A percentile compares a stretch with the other conserved stretches of the same genome.
Conservation (phyloP, 2,329 filamentous ascomycete genomes). For the Colletotrichum spaethianum region DNA sequence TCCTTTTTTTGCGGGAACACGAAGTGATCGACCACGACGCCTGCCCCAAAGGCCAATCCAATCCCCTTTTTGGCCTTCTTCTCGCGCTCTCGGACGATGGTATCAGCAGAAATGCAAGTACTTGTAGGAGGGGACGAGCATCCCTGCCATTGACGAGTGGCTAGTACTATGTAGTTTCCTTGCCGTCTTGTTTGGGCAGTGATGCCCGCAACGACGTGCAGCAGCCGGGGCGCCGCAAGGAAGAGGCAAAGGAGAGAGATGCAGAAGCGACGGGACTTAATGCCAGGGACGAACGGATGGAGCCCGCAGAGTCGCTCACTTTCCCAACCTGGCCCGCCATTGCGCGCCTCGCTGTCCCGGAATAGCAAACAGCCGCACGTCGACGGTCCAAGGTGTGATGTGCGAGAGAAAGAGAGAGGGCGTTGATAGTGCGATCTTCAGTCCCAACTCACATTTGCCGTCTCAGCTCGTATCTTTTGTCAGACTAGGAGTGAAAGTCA, state of each 20-base stretch:
- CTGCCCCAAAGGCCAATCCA: not conserved
- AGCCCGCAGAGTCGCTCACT: not conserved
- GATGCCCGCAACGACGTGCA: not conserved
- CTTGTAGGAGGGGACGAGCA: not conserved
- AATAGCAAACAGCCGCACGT: not conserved
- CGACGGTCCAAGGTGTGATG: too few relatives aligned
- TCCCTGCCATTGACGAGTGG: not conserved
- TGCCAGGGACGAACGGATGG: not conserved
- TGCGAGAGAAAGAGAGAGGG: too few relatives aligned
- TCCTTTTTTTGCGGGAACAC: not conserved
- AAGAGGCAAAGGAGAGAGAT: not conserved
- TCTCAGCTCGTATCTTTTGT: not conserved
- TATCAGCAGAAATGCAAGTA: not conserved
- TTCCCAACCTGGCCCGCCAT: not conserved
- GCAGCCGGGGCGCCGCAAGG: not conserved
- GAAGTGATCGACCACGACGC: constrained; percentile 13
- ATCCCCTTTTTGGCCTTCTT: not conserved
- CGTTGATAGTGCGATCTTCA: not conserved
- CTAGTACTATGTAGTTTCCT: too few relatives aligned
- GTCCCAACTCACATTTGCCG: not conserved
- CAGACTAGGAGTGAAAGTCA: not conserved
- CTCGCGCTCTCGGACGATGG: not conserved
- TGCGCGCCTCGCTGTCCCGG: not conserved
- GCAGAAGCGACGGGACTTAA: constrained; percentile 5
- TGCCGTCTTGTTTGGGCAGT: constrained; percentile 1